Evolutionary conservation across 495 filamentous ascomycete species (phyloP), one percentile per base, ranked within the genome.

Genomic region (Daldinia decipiens): DNA sequence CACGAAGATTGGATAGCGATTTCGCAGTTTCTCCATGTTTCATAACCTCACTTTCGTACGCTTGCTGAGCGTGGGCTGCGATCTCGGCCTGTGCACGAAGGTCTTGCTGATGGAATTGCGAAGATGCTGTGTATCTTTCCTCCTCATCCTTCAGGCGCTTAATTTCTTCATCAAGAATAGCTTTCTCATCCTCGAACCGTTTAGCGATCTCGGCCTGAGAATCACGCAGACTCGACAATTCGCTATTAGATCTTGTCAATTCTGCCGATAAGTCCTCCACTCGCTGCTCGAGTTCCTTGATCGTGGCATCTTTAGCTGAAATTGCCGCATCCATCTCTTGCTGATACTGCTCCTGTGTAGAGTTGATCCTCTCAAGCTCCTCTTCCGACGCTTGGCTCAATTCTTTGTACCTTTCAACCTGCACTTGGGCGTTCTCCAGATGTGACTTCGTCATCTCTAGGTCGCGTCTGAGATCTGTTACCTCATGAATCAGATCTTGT

Each of bases 11-110:
- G 65, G 96, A 93, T 26, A 98, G 79, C 19, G 87, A 84, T 79
- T 93, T 93, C 1, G 94, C 92, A 15, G 96, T 95, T 65, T 97
- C 93, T 3, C 93, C 94, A 76, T 99, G 96, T 78, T 94, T 97
- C 72, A 97, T 87, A 1, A 98, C 85, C 72, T 98, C 96, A 57
- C 86, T 88, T 77, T 99, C 96, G 72, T 99, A 99, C 67, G 95
- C 93, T 70, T 96, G 90, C 77, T 98, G 96, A 6, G 95, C 94
- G 75, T 92, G 92, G 59, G 92, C 87, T 3, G 96, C 92, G 76
- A 99, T 99, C 26, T 93, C 90, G 24, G 94, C 94, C 79, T 99
- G 96, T 1, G 92, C 91, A 58, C 95, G 93, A 19, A 98, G 82
- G 72, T 98, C 94, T 60, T 94, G 91, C 79, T 95, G 92, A 75